These are phyloP conservation scores for Penstemon eatonii DNA, from an alignment of 257 asterid genomes.

Conservation along the genomic window DNA sequence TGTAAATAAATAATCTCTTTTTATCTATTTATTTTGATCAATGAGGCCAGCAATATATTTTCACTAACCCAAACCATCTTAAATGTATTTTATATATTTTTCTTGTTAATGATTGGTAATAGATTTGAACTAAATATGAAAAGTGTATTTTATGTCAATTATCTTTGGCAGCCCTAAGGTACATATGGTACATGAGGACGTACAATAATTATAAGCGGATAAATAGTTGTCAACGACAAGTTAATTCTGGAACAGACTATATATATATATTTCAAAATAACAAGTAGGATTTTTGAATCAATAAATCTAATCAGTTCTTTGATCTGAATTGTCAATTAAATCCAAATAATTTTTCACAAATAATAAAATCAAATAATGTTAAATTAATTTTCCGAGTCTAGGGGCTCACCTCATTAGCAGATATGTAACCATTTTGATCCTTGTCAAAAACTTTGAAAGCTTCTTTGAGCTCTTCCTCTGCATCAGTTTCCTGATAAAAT, in stretches of 20 bases:
- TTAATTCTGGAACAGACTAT: background rate
- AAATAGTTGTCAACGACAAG: conserved; percentile 4
- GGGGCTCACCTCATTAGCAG: too few relatives aligned
- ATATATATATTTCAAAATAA: background rate
- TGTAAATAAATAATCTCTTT: too few relatives aligned
- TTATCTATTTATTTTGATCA: too few relatives aligned
- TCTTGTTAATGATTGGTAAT: background rate
- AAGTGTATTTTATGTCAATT: background rate
- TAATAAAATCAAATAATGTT: too few relatives aligned
- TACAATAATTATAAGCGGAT: conserved; percentile 27
- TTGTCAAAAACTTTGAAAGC: too few relatives aligned
- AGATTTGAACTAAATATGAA: too few relatives aligned
- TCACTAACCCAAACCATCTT: background rate
- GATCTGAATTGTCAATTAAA: background rate
- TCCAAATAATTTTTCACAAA: too few relatives aligned
- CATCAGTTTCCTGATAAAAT: too few relatives aligned
- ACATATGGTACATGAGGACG: conserved; percentile 11
- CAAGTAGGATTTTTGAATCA: conserved; percentile 5
- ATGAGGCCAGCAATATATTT: too few relatives aligned
- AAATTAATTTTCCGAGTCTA: too few relatives aligned
- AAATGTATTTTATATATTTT: background rate
- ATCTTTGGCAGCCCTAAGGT: background rate
- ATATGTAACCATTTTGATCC: too few relatives aligned
- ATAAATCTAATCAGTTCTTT: background rate
- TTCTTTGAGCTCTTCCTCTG: too few relatives aligned